Base-by-base conservation (phyloP, 2,329 filamentous ascomycete genomes). In the Hypoxylon sp. region DNA sequence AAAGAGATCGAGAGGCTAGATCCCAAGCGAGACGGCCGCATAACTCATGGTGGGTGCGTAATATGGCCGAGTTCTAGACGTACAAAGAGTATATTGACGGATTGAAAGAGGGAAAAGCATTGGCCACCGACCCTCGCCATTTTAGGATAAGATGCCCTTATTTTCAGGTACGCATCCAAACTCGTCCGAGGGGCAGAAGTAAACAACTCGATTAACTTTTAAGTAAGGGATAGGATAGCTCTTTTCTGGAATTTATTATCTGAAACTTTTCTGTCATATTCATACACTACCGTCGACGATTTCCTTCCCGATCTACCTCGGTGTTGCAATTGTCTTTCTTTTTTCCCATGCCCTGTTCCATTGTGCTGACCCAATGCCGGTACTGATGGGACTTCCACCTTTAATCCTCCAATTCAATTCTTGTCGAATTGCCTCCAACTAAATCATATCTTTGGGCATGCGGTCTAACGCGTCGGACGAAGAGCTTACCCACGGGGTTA, bases 381-480 rank as follows among this genome's bases (percentile, higher is more conserved):
- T 25, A 46, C 30, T 30, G 61, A 42, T 37, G 17, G 53, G 40
- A n/a, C n/a, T 50, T 35, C 44, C 44, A 31, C 42, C 27, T 64
- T 17, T 4, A 58, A 37, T 22, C 13, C 14, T 61, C 27, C 35
- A 53, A 48, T n/a, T 42, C 31, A 37, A 54, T n/a, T 44, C 37
- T 42, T 35, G 31, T 44, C 13, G 30, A 60, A 33, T 48, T 27
- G 20, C 7, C 14, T n/a, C 11, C 7, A 35, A 57, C 13, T 44
- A 20, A 50, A 37, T 58, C 33, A 59, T 27, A 49, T 42, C 27
- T 53, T 64, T 46, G 40, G 46, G 59, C 27, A 63, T 67, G 63
- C 44, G 49, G 31, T 61, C 54, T 11, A 60, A 61, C 53, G 48
- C 30, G 1, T 63, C 66, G 17, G 59, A 71, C 48, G 69, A 69